Base-by-base conservation (phyloP, 1,284 basidiomycete genomes). In the Rugosomyces carneus region DNA sequence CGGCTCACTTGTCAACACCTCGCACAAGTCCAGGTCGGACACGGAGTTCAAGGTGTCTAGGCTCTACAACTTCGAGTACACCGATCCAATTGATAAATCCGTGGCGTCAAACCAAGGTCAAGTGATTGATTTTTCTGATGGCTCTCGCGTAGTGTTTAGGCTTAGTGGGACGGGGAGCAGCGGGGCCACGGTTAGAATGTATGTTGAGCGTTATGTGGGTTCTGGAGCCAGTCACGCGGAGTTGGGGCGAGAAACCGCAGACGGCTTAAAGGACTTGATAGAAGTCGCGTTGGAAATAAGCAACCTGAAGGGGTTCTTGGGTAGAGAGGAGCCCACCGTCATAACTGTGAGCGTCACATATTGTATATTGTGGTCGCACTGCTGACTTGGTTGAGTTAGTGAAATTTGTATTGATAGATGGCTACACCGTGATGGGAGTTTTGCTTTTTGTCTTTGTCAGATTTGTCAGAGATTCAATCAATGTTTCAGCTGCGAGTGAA, bases 61-160 rank as follows among this genome's bases (percentile, higher is more conserved):
- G 24, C 73, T 87, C 35, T 87, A 84, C 68, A 86, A 94, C 75
- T 99, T 99, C 64, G 80, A 85, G 61, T 99, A 99, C 78, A 96
- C 84, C 36, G 96, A 99, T 68, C 96, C 95, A 16, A 97, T 99
- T 65, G 96, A 99, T 66, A 76, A 84, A 45, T 92, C 88, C 43
- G 81, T 98, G 52, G 91, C 87, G 57, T 89, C 86, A 70, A 97
- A 98, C 69, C 96, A 99, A 67, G 96, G 96, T 5, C 85, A 98
- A 59, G 89, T 94, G 64, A 81, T 97, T 62, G 80, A 79, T 51
- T 99, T 99, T 68, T 71, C 72, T 27, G 95, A 99, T 63, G 95
- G 94, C 16, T 89, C 84, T 43, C 79, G 95, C 42, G 89, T 99
- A 54, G 92, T 99, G 50, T 98, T 97, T 79, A 81, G 96, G 47